Percentiles rank a stretch among this genome's conserved stretches.
Conservation (phyloP, 176 grass and related monocot genomes). For the Oryza meridionalis region DNA sequence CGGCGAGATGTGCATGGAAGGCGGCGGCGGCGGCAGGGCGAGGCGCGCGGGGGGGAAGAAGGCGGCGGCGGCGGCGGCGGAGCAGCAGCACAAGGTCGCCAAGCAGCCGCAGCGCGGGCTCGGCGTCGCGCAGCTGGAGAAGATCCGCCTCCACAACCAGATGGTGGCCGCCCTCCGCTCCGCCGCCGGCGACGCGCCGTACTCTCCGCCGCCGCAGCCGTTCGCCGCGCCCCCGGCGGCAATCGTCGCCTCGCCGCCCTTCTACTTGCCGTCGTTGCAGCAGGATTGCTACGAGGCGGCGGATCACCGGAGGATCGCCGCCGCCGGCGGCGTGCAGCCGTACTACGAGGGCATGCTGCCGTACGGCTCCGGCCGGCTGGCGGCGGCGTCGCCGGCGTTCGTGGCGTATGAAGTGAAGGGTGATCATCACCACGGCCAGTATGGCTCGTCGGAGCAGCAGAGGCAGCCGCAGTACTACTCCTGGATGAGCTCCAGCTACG, state of each 20-base stretch:
- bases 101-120: constrained; percentile 63
- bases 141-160: constrained; percentile 66
- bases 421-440: background rate
- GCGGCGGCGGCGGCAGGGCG: constrained; percentile 22
- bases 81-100: constrained; percentile 17
- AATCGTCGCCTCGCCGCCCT: background rate
- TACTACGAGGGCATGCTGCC: constrained; percentile 37
- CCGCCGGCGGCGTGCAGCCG: constrained; percentile 16
- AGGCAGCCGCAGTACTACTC: constrained; percentile 33
- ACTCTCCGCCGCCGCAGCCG: background rate
- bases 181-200: background rate
- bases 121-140: constrained; percentile 58
- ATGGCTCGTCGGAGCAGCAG: constrained; percentile 4
- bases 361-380: constrained; percentile 21
- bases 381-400: constrained; percentile 17
- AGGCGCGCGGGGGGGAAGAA: constrained; percentile 14
- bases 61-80: background rate
- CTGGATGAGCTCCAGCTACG: constrained; percentile 36
- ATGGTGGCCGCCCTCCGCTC: constrained; percentile 52
- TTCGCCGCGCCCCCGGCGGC: too few species aligned
- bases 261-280: background rate
- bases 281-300: constrained; percentile 12
- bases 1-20: constrained; percentile 47
- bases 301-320: background rate
- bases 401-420: constrained; percentile 21